Conservation (phyloP, 495 filamentous ascomycete genomes). For the Penicillium riverlandense region DNA sequence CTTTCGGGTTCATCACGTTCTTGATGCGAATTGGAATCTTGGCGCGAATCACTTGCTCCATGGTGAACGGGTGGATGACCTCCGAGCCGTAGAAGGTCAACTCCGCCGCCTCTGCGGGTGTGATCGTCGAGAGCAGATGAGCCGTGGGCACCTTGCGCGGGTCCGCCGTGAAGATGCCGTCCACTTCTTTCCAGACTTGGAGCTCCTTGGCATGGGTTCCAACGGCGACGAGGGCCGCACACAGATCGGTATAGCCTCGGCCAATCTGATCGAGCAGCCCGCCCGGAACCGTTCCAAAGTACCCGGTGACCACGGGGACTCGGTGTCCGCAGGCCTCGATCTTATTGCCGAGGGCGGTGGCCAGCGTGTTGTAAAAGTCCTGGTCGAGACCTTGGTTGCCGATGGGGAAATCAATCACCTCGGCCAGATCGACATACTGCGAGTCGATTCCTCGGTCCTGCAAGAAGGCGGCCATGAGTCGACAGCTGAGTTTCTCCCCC, state of each 20-base stretch:
- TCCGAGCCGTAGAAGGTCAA: constrained; percentile 90
- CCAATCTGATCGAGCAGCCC: constrained; percentile 73
- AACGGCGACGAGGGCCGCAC: constrained; percentile 75
- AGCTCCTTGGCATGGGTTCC: constrained; percentile 70
- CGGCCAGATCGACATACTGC: constrained; percentile 78
- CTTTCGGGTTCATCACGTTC: constrained; percentile 92
- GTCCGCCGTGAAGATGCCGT: constrained; percentile 86
- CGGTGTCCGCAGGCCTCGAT: constrained; percentile 61
- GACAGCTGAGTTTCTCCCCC: constrained; percentile 89
- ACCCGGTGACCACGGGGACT: constrained; percentile 76
- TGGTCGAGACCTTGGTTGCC: constrained; percentile 57
- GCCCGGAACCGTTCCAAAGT: constrained; percentile 80
- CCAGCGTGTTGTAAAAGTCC: constrained; percentile 71
- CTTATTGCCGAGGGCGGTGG: constrained; percentile 55
- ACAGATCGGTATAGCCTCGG: constrained; percentile 85
- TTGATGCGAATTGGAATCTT: constrained; percentile 94
- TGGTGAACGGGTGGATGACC: constrained; percentile 96
- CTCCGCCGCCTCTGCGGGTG: constrained; percentile 82
- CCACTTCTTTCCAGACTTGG: constrained; percentile 91
- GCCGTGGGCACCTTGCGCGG: constrained; percentile 84
- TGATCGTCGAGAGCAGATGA: constrained; percentile 66
- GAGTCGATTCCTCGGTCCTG: constrained; percentile 71
- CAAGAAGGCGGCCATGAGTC: constrained; percentile 75
- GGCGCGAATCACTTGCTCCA: constrained; percentile 95
- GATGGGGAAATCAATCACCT: constrained; percentile 59